phyloP scores from a whole-genome alignment of 75 land plant species.

The Cupressus sempervirens region DNA sequence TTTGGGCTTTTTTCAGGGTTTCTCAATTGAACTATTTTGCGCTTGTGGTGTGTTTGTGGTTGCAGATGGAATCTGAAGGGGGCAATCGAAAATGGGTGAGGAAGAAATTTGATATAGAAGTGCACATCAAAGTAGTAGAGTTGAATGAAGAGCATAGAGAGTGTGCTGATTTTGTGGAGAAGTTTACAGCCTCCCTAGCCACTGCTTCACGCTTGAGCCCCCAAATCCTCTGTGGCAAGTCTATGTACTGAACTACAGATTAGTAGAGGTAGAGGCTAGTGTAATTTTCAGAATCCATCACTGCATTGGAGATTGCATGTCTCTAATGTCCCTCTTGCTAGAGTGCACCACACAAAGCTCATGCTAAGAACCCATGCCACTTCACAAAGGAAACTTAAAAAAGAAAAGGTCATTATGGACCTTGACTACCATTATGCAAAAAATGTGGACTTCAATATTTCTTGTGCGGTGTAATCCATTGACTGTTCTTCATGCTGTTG shows the following conservation, averaged over 20 bases:
- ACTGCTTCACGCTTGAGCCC: constrained; percentile 22
- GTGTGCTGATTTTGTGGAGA: constrained; percentile 24
- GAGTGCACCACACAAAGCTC: too few relatives aligned
- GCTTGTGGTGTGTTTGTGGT: background rate
- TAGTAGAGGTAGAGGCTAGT: constrained; percentile 18
- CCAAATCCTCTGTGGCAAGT: constrained; percentile 32
- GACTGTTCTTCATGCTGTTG: constrained; percentile 12
- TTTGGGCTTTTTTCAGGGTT: background rate
- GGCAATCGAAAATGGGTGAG: constrained; percentile 29
- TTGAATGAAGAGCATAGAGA: too few relatives aligned
- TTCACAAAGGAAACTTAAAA: too few relatives aligned
- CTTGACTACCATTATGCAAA: background rate
- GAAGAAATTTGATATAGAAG: constrained; percentile 27
- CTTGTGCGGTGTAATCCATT: constrained; percentile 22
- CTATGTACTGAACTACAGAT: constrained; percentile 32
- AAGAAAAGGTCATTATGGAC: background rate
- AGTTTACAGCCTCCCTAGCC: constrained; percentile 24
- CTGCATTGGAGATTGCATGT: constrained; percentile 41
- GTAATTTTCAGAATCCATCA: constrained; percentile 33
- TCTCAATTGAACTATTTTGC: background rate
- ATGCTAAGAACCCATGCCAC: too few relatives aligned
- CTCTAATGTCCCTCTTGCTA: constrained; percentile 33
- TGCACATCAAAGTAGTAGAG: constrained; percentile 25
- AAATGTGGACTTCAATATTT: constrained; percentile 15
- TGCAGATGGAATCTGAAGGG: constrained; percentile 16